phyloP scores from a whole-genome alignment of 2,329 filamentous ascomycete genomes.

The Colletotrichum australisinense region DNA sequence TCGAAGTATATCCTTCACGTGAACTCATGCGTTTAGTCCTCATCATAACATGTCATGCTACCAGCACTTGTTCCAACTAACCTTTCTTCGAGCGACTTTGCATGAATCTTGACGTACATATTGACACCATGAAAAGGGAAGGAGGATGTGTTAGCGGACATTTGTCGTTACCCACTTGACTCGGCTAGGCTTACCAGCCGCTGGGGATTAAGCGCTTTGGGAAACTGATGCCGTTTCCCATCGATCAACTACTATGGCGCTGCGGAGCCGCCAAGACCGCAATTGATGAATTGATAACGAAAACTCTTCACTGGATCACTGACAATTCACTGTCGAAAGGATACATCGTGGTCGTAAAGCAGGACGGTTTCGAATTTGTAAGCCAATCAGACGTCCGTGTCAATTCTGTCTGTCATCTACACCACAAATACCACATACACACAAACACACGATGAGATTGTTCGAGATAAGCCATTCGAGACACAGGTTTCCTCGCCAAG shows the following conservation, averaged over 20 bases:
- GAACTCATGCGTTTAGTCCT: too few relatives aligned
- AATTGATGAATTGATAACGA: neutral
- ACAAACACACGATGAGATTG: neutral
- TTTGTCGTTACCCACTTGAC: too few relatives aligned
- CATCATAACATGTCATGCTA: too few relatives aligned
- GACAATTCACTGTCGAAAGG: neutral
- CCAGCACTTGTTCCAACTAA: too few relatives aligned
- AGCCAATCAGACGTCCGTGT: neutral
- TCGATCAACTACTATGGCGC: neutral
- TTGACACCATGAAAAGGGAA: too few relatives aligned
- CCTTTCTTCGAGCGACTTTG: too few relatives aligned
- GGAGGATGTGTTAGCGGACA: too few relatives aligned
- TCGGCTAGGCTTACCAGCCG: neutral
- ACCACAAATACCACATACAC: neutral
- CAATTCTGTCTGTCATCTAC: neutral
- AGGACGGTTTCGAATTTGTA: neutral
- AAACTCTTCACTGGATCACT: conserved; percentile 2
- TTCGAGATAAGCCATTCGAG: neutral
- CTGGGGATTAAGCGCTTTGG: neutral
- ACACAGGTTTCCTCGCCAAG: neutral
- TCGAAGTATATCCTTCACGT: too few relatives aligned
- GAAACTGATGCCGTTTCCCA: neutral
- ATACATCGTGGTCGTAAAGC: neutral
- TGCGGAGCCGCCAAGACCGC: conserved; percentile 5
- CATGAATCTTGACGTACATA: too few relatives aligned